Evolutionary conservation across 1,284 basidiomycete genomes (phyloP).

Genomic region (Rhodotorula glutinis): DNA sequence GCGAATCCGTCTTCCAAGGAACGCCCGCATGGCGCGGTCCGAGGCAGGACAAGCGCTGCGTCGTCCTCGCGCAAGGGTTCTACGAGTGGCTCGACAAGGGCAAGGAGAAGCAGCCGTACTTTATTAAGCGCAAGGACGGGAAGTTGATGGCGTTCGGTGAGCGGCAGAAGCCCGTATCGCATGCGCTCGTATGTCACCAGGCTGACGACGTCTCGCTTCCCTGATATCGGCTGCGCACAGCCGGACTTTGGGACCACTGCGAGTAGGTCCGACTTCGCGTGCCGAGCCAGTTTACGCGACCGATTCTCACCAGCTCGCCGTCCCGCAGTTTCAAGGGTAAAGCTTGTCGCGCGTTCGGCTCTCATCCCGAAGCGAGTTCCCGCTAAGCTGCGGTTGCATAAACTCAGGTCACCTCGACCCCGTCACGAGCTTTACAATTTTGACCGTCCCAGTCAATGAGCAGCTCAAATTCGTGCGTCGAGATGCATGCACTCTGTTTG

Average conservation of each 20-base stretch:
- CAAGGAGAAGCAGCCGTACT: conserved; percentile 68
- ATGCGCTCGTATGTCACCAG: too few species aligned
- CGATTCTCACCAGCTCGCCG: too few species aligned
- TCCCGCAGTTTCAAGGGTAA: conserved; percentile 45
- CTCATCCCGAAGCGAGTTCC: too few species aligned
- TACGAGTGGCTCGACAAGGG: conserved; percentile 88
- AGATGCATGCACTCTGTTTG: too few species aligned
- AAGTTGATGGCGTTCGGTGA: conserved; percentile 57
- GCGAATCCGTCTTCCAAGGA: conserved; percentile 72
- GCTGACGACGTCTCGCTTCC: too few species aligned
- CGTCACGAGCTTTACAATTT: conserved; percentile 80
- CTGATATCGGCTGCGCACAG: conserved; percentile 55
- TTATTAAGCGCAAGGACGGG: conserved; percentile 63
- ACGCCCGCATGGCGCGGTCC: conserved; percentile 26
- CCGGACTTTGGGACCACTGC: conserved; percentile 78
- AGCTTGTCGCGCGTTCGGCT: too few species aligned
- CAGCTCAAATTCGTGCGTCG: conserved; percentile 48
- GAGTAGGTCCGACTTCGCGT: conserved; percentile 44
- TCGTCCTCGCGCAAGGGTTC: conserved; percentile 77
- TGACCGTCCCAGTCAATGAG: conserved; percentile 63
- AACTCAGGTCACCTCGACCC: conserved; percentile 56
- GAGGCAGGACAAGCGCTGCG: conserved; percentile 63
- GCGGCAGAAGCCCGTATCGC: background rate
- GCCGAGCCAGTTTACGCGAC: conserved; percentile 29
- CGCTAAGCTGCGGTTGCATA: too few species aligned